These are phyloP conservation scores for Draba incana DNA, from an alignment of 345 rosid genomes.

Conservation along the genomic window DNA sequence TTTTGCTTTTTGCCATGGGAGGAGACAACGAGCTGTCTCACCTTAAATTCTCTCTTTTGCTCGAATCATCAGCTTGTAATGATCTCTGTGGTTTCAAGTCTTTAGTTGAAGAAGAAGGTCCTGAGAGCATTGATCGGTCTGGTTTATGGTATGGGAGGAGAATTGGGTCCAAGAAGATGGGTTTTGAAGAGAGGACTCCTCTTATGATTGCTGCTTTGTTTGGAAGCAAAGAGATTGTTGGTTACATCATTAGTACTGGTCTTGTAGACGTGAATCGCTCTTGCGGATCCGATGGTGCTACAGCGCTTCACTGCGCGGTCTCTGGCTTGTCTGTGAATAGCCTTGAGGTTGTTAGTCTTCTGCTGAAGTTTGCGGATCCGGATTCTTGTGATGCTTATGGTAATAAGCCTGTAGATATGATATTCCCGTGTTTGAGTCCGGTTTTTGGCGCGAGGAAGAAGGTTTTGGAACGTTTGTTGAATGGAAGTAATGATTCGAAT, in stretches of 20 bases:
- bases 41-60: conserved; percentile 54
- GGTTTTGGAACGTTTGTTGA: conserved; percentile 57
- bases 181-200: conserved; percentile 78
- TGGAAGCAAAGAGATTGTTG: conserved; percentile 73
- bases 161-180: conserved; percentile 64
- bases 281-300: conserved; percentile 72
- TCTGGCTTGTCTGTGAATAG: conserved; percentile 65
- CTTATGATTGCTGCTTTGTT: conserved; percentile 88
- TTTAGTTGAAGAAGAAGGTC: conserved; percentile 58
- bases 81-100: conserved; percentile 66
- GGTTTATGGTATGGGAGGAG: conserved; percentile 82
- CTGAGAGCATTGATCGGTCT: conserved; percentile 50
- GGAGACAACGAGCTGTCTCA: conserved; percentile 42
- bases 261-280: conserved; percentile 62
- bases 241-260: conserved; percentile 54
- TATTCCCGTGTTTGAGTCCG: conserved; percentile 45
- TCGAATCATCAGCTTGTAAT: conserved; percentile 71
- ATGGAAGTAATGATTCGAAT: conserved; percentile 42
- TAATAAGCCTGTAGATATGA: conserved; percentile 60
- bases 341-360: conserved; percentile 61
- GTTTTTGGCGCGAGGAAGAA: conserved; percentile 54
- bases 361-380: conserved; percentile 68
- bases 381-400: conserved; percentile 62
- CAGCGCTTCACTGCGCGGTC: conserved; percentile 85
- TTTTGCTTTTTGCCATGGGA: conserved; percentile 39